Percentiles rank a stretch among this genome's conserved stretches.
Conservation (phyloP, 208 protist genomes). For the Ichthyophonus hoferi region DNA sequence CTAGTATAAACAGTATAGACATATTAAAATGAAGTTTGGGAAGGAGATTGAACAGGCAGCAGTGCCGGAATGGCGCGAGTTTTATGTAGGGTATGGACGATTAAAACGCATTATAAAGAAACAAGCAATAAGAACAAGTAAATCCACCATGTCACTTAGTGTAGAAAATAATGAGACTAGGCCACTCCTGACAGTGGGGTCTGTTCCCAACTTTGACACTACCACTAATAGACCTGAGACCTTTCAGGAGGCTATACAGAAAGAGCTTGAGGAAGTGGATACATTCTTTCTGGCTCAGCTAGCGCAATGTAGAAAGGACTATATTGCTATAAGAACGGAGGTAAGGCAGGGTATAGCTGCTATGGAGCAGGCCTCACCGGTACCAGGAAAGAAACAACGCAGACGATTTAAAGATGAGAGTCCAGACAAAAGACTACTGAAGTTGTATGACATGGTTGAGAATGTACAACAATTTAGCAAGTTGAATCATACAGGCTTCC, state of each 20-base stretch:
- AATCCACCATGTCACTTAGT: background rate
- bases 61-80: background rate
- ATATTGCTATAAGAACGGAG: background rate
- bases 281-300: background rate
- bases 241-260: background rate
- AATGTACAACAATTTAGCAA: background rate
- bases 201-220: too few relatives aligned
- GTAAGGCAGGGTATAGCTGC: background rate
- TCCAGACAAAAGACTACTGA: background rate
- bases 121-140: background rate
- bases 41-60: background rate
- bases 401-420: background rate
- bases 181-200: background rate
- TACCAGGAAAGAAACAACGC: background rate
- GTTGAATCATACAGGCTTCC: background rate
- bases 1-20: too few relatives aligned
- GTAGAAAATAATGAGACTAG: background rate
- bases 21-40: background rate
- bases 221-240: too few relatives aligned
- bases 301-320: background rate
- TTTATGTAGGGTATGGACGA: background rate
- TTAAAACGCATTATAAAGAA: background rate
- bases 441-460: background rate
- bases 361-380: background rate
- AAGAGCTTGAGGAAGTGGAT: background rate